Evolutionary conservation across 2,329 filamentous ascomycete genomes (phyloP).

Genomic region (Pseudovirgaria hyperparasitica): DNA sequence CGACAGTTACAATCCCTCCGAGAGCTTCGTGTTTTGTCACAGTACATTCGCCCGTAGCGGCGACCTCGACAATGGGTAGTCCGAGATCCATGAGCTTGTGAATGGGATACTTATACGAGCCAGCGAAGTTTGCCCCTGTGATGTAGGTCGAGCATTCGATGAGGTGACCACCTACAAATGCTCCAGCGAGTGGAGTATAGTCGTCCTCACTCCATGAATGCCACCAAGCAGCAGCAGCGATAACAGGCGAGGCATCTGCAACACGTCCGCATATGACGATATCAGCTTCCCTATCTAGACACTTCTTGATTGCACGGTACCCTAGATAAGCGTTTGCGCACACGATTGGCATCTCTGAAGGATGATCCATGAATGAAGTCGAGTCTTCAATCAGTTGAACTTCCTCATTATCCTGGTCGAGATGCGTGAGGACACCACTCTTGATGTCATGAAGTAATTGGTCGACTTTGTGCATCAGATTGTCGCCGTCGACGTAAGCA

Average conservation of each 20-base stretch:
- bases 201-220: slow-evolving; percentile 37
- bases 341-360: slow-evolving; percentile 24
- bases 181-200: slow-evolving; percentile 38
- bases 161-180: slow-evolving; percentile 39
- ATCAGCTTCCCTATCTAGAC: slow-evolving; percentile 18
- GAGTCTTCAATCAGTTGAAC: no score
- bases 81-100: slow-evolving; percentile 31
- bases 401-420: slow-evolving; percentile 27
- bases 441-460: slow-evolving; percentile 17
- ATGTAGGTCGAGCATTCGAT: slow-evolving; percentile 44
- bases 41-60: slow-evolving; percentile 30
- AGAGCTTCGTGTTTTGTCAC: slow-evolving; percentile 36
- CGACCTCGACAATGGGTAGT: slow-evolving; percentile 39
- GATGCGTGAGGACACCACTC: slow-evolving; percentile 27
- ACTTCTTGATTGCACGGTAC: slow-evolving; percentile 21
- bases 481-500: slow-evolving; percentile 34
- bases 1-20: slow-evolving; percentile 23
- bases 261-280: slow-evolving; percentile 22
- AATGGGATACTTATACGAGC: slow-evolving; percentile 32
- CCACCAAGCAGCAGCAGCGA: slow-evolving; percentile 45
- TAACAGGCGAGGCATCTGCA: slow-evolving; percentile 29
- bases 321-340: slow-evolving; percentile 43
- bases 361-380: no score
- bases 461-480: slow-evolving; percentile 23
- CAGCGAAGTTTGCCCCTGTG: slow-evolving; percentile 42